Evolutionary conservation across 208 protist genomes (phyloP), one percentile per base, ranked within the genome.

Genomic region (Trypanosoma vivax): DNA sequence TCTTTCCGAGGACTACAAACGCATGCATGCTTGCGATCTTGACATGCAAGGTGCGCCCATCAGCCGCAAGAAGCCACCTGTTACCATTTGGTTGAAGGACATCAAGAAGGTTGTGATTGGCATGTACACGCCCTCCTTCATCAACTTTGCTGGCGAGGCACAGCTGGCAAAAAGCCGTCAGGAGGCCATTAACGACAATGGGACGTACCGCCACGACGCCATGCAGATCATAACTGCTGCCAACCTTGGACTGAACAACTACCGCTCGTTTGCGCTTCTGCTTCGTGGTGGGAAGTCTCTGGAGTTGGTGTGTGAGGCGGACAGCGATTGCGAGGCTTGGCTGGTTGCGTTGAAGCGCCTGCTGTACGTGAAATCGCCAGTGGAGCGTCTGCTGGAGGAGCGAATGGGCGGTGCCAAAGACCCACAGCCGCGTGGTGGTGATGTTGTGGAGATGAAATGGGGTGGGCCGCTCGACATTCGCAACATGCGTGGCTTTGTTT

Each of bases 311-410:
- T 91, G 85, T 66, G 82, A 96, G 49, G 78, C 79, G 0, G 86
- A 94, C 80, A 80, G 76, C 11, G 89, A 96, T 72, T 93, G 72
- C 30, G 89, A 96, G 59, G 89, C 85, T 27, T 93, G 85, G 86
- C 48, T 92, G 43, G 79, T 96, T 21, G 83, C 68, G 1, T 64
- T 96, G 19, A 88, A 91, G 60, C 82, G 86, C 9, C 63, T 94
- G 5, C 56, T 93, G n/a, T 49, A 77, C 48, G 70, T 85, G 38
- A 74, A 76, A 45, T 81, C 73, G 19, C 51, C 58, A 13, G 68
- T 87, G 7, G 83, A 94, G 68, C 63, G 51, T 33, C 31, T 76
- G 37, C 47, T 86, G 16, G 78, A 88, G 41, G 63, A 72, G 28
- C 65, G 73, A 29, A 39, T 67, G 16, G 55, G 34, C 10, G 28